Evolutionary conservation across 192 early-diverging fungal genomes (phyloP).

Genomic region (Coemansia reversa): DNA sequence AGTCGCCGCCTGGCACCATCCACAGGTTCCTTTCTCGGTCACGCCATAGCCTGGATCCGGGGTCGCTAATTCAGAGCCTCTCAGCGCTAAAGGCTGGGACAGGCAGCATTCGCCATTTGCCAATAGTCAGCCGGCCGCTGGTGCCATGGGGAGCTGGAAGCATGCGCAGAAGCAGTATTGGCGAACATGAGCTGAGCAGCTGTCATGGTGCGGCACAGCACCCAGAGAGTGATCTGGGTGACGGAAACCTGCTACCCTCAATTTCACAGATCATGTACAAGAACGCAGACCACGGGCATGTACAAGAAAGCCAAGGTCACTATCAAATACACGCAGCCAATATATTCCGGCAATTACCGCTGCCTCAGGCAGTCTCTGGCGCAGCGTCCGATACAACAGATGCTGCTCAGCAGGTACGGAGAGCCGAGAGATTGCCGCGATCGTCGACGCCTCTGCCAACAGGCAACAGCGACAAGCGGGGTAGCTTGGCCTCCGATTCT

Average conservation of each 20-base stretch:
- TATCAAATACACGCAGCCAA: no score
- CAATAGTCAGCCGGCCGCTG: constrained; percentile 13
- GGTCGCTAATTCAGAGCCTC: constrained; percentile 39
- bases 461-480: background rate
- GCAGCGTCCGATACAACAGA: no score
- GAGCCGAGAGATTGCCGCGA: background rate
- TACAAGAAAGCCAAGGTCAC: no score
- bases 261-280: constrained; percentile 9
- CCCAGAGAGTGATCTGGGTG: constrained; percentile 1
- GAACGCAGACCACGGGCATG: background rate
- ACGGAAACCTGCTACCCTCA: constrained; percentile 13
- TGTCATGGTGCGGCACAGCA: background rate
- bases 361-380: no score
- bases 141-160: constrained; percentile 20
- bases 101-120: constrained; percentile 19
- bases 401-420: no score
- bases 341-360: no score
- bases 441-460: constrained; percentile 11
- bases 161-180: constrained; percentile 9
- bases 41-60: constrained; percentile 49
- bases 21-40: constrained; percentile 39
- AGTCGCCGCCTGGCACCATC: constrained; percentile 47
- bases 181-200: constrained; percentile 7
- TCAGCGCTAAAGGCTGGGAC: constrained; percentile 32
- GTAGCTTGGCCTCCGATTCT: constrained; percentile 18